Evolutionary conservation across 1,284 basidiomycete genomes (phyloP).

Genomic region (Limonomyces culmigenus): DNA sequence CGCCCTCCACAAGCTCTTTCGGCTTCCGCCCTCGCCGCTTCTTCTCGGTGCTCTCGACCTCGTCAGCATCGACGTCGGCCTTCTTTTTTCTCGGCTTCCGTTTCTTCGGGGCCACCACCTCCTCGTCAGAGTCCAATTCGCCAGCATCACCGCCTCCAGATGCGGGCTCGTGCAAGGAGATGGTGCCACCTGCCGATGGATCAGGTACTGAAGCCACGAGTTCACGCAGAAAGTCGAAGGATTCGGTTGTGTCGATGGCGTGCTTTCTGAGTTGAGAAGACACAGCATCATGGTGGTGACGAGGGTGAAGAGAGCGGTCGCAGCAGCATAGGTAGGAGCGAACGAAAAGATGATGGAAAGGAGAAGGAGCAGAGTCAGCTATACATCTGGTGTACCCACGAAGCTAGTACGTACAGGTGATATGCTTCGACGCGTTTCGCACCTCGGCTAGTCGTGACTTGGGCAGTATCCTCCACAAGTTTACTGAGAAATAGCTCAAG

Average conservation of each 20-base stretch:
- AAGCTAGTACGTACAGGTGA: constrained; percentile 70
- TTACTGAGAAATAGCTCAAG: constrained; percentile 86
- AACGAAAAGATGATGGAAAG: no score
- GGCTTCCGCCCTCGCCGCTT: no score
- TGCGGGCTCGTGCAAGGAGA: constrained; percentile 31
- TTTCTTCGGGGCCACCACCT: constrained; percentile 36
- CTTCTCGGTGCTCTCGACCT: no score
- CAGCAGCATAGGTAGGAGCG: constrained; percentile 2
- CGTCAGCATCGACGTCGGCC: constrained; percentile 8
- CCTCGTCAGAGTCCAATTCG: constrained; percentile 14
- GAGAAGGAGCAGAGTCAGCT: not conserved
- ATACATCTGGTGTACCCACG: constrained; percentile 1
- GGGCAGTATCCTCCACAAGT: constrained; percentile 73
- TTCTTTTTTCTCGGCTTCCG: constrained; percentile 36
- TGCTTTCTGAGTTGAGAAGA: constrained; percentile 57
- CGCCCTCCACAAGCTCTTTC: no score
- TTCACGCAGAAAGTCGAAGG: constrained; percentile 92
- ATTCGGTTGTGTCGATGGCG: constrained; percentile 76
- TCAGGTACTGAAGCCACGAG: constrained; percentile 85
- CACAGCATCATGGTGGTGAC: not conserved
- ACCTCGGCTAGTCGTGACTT: constrained; percentile 68
- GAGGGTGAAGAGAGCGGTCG: not conserved
- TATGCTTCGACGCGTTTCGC: constrained; percentile 88
- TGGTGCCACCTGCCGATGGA: constrained; percentile 66
- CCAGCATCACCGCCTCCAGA: not conserved